Evolutionary conservation across 495 filamentous ascomycete species (phyloP).

Genomic region (Aspergillus saccharolyticus): DNA sequence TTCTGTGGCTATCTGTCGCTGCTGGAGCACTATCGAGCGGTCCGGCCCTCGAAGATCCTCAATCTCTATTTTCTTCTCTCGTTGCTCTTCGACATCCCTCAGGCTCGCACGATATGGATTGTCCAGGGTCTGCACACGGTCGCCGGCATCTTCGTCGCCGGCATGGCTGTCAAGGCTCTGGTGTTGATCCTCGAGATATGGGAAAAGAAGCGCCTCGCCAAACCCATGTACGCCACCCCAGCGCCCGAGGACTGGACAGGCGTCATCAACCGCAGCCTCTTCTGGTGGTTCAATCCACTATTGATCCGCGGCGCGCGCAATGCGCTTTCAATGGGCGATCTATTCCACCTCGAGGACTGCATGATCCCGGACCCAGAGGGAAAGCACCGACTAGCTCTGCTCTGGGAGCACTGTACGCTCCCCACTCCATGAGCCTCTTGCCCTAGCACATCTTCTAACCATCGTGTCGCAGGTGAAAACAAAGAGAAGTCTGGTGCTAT

Average conservation of each 20-base stretch:
- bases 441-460: too few relatives aligned
- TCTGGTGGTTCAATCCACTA: slow-evolving; percentile 1
- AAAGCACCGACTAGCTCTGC: too few relatives aligned
- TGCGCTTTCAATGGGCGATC: not conserved
- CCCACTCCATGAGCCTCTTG: too few relatives aligned
- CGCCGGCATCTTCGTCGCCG: not conserved
- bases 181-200: not conserved
- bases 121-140: not conserved
- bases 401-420: too few relatives aligned
- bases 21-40: not conserved
- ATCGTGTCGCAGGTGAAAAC: too few relatives aligned
- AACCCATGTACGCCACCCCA: not conserved
- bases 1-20: not conserved
- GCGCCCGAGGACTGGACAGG: not conserved
- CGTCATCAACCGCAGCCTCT: slow-evolving; percentile 1
- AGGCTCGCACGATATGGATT: not conserved
- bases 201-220: not conserved
- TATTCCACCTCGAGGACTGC: not conserved
- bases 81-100: not conserved
- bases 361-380: not conserved
- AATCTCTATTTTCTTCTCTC: not conserved
- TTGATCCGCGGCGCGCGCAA: not conserved
- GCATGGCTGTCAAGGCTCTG: not conserved
- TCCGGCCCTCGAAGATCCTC: not conserved
- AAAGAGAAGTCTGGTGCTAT: too few relatives aligned